Conservation (phyloP, 2,329 filamentous ascomycete genomes). For the Epichloe sylvatica region DNA sequence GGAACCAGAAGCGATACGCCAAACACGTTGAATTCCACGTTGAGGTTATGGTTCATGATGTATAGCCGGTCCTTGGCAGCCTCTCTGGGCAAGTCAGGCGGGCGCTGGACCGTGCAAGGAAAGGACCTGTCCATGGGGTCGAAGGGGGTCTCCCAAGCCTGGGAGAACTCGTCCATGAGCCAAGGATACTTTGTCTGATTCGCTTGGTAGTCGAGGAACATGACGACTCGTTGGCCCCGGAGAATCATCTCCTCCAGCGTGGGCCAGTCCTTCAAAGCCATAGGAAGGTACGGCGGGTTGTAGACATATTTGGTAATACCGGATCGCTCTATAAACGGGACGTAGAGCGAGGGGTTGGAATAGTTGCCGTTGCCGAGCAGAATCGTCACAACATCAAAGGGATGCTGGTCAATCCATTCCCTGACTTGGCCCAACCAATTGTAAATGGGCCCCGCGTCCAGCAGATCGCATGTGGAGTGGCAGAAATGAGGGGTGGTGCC, state of each 20-base stretch:
- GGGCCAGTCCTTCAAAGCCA: conserved; percentile 67
- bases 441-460: conserved; percentile 67
- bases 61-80: conserved; percentile 54
- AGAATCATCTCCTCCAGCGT: conserved; percentile 67
- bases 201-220: conserved; percentile 77
- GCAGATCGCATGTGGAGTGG: conserved; percentile 68
- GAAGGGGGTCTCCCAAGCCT: conserved; percentile 91
- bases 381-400: conserved; percentile 78
- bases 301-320: conserved; percentile 65
- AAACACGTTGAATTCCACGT: conserved; percentile 57
- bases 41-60: conserved; percentile 84
- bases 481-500: conserved; percentile 52
- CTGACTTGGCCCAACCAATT: conserved; percentile 56
- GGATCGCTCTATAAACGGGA: conserved; percentile 51
- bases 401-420: conserved; percentile 60
- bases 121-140: conserved; percentile 52
- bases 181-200: conserved; percentile 68
- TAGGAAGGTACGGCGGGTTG: conserved; percentile 54
- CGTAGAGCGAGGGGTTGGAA: conserved; percentile 49
- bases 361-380: conserved; percentile 75
- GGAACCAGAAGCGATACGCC: conserved; percentile 54
- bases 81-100: conserved; percentile 45
- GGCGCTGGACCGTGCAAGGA: conserved; percentile 66
- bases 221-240: conserved; percentile 52
- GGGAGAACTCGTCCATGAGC: conserved; percentile 74